These are phyloP conservation scores for Priceomyces castillae DNA, from an alignment of 805 yeast genomes.

Conservation along the genomic window DNA sequence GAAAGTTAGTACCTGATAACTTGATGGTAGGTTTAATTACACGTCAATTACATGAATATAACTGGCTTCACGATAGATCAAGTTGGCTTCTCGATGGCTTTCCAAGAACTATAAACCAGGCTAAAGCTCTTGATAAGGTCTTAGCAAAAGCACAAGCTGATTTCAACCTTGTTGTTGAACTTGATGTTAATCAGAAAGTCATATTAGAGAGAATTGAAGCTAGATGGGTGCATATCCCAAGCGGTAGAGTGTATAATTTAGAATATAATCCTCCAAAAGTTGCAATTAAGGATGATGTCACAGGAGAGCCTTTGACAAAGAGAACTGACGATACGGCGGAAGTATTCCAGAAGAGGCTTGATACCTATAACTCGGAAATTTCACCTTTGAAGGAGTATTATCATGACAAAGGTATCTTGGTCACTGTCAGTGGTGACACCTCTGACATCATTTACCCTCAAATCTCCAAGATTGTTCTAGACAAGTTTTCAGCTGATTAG, in stretches of 20 bases:
- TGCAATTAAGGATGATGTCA: conserved; percentile 78
- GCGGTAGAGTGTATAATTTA: conserved; percentile 84
- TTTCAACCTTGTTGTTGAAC: conserved; percentile 77
- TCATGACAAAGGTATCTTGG: conserved; percentile 38
- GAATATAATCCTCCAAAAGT: conserved; percentile 87
- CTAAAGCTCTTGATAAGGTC: conserved; percentile 50
- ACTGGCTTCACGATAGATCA: conserved; percentile 43
- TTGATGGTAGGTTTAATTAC: conserved; percentile 61
- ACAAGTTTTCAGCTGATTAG: too few relatives aligned
- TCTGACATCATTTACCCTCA: conserved; percentile 84
- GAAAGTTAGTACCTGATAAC: conserved; percentile 71
- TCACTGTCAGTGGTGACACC: conserved; percentile 68
- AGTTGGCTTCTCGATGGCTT: conserved; percentile 89
- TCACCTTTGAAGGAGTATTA: conserved; percentile 69
- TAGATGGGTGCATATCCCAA: conserved; percentile 78
- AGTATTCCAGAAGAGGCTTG: conserved; percentile 66
- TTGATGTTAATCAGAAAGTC: conserved; percentile 82
- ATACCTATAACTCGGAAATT: conserved; percentile 55
- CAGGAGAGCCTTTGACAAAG: conserved; percentile 82
- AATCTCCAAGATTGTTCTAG: conserved; percentile 29
- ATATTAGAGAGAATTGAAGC: conserved; percentile 80
- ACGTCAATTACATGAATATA: conserved; percentile 40
- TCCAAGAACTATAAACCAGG: conserved; percentile 80
- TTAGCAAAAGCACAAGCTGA: conserved; percentile 37
- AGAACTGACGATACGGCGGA: conserved; percentile 81